phyloP scores from a whole-genome alignment of 2,329 filamentous ascomycete species.

The Penicillium olsonii region DNA sequence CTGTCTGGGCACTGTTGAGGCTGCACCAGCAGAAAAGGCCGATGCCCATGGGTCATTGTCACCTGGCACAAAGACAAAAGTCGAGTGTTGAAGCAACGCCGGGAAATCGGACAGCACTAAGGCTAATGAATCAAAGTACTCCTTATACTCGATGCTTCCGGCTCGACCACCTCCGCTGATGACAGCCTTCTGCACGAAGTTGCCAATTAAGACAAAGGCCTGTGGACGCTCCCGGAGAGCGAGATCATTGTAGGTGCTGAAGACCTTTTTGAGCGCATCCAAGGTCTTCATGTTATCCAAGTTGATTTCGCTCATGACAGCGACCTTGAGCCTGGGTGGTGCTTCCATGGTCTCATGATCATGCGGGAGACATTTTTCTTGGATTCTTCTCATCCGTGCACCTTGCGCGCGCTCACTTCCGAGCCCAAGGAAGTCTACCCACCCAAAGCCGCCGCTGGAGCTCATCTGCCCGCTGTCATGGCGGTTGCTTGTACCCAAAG shows the following conservation, averaged over 20 bases:
- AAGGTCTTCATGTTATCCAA: conserved; percentile 82
- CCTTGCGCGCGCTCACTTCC: conserved; percentile 86
- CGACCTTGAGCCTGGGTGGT: conserved; percentile 54
- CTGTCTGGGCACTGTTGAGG: conserved; percentile 48
- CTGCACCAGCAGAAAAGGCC: conserved; percentile 62
- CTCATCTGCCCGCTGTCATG: conserved; percentile 38
- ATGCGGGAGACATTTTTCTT: conserved; percentile 64
- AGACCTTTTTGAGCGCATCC: conserved; percentile 76
- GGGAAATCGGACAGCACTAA: conserved; percentile 81
- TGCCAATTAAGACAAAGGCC: conserved; percentile 80
- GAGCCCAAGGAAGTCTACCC: conserved; percentile 93
- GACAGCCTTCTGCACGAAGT: conserved; percentile 66
- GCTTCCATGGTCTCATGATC: conserved; percentile 26
- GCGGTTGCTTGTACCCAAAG: conserved; percentile 68
- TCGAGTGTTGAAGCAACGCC: conserved; percentile 72
- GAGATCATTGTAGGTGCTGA: conserved; percentile 71
- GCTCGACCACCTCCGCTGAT: conserved; percentile 68
- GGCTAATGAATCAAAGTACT: conserved; percentile 87
- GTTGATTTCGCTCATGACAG: conserved; percentile 83
- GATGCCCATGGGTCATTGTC: conserved; percentile 98
- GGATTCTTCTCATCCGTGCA: conserved; percentile 76
- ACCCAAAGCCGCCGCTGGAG: conserved; percentile 82
- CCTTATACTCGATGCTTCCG: conserved; percentile 94
- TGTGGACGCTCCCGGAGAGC: conserved; percentile 68
- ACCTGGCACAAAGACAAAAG: conserved; percentile 90